Evolutionary conservation across 495 filamentous ascomycete species (phyloP).

Genomic region (Penicillium lividum): DNA sequence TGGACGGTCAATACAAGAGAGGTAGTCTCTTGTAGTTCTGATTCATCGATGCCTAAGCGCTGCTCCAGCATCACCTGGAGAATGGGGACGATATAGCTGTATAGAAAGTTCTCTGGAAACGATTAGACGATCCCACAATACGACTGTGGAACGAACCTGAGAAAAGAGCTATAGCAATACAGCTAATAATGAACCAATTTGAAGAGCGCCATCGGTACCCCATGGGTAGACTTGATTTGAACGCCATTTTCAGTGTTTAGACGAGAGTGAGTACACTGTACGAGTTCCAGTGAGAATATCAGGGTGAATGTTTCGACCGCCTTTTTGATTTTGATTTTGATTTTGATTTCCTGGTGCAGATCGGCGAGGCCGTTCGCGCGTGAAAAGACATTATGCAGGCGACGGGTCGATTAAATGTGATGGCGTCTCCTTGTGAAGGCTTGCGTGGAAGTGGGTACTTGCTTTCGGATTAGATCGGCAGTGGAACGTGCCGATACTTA

Average conservation of each 20-base stretch:
- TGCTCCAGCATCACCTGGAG: conserved; percentile 28
- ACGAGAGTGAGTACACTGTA: neutral
- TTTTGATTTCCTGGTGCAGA: too few relatives aligned
- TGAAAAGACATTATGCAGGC: neutral
- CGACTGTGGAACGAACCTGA: neutral
- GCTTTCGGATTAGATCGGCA: neutral
- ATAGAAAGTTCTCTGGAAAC: conserved; percentile 10
- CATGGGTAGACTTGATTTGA: neutral
- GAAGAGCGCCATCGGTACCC: conserved; percentile 9
- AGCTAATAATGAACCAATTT: conserved; percentile 8
- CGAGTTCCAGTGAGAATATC: neutral
- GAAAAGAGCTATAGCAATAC: conserved; percentile 6
- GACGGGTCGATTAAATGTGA: neutral
- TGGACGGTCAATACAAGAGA: conserved; percentile 22
- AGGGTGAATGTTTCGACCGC: neutral
- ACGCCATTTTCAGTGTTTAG: neutral
- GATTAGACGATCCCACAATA: neutral
- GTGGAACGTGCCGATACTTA: neutral
- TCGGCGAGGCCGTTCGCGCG: too few relatives aligned
- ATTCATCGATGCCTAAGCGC: conserved; percentile 20
- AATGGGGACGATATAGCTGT: conserved; percentile 27
- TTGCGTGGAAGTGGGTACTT: neutral
- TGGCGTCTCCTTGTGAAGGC: neutral
- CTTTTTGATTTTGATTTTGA: neutral
- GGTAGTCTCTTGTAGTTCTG: conserved; percentile 22